Base-by-base conservation (phyloP, 2,329 filamentous ascomycete species). In the Pseudogymnoascus sp. region DNA sequence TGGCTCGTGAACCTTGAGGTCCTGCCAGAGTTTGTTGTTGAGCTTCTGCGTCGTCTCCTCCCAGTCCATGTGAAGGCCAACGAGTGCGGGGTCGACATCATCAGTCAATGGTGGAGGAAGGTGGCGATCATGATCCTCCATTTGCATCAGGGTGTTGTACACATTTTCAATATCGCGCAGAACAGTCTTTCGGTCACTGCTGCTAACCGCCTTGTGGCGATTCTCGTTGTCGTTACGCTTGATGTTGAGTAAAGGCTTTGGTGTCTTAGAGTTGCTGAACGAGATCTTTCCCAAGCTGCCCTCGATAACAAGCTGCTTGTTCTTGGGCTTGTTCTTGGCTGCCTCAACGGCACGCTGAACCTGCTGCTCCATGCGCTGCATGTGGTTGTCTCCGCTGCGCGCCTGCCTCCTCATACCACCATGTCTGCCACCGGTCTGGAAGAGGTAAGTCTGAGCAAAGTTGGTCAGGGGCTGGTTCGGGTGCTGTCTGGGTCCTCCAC, bases 341-440 rank as follows among this genome's bases (percentile, higher is more conserved):
- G 94, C 94, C 72, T 99, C 94, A 0, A 99, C 94, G 22, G 94
- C 94, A 61, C 94, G 87, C 73, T 97, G 93, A 11, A 99, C 95
- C 74, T 99, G 94, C 75, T 99, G 94, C 74, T 99, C 93, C 94
- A 99, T 99, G 61, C 94, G 88, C 73, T 97, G 94, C 78, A 97
- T 90, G 71, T 99, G 94, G 72, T 97, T 99, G 73, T 99, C 94
- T 16, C 90, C 92, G 43, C 88, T 90, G 63, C 91, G 84, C 63
- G 87, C 86, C 67, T 94, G 86, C 65, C 92, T 85, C 65, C 92
- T 81, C 71, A 85, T 83, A 41, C 83, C 85, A 60, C 89, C 88
- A 66, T 92, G 86, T 18, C 92, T 86, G 67, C 88, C 90, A 28
- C 93, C 93, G 2, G 93, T 97, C 74, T 97, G 93, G 75, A 95